Percentiles rank a stretch among this genome's conserved stretches.
Evolutionary conservation across 768 basidiomycete species (phyloP).

Genomic region (Mycena maculata): DNA sequence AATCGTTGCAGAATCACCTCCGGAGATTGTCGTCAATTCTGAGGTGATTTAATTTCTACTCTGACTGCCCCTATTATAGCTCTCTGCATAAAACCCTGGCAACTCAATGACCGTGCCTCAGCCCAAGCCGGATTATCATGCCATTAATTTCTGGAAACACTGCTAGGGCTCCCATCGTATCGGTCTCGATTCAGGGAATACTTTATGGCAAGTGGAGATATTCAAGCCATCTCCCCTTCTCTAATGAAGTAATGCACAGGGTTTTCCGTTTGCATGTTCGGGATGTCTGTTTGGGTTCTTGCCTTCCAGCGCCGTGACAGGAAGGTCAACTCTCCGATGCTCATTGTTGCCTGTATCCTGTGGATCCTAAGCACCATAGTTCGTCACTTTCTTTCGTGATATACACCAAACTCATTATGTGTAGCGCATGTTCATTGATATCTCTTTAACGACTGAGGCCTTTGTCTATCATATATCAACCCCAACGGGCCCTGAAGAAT

Average conservation of each 20-base stretch:
- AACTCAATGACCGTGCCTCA: not conserved
- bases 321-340: not conserved
- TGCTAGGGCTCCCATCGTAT: not conserved
- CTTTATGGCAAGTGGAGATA: not conserved
- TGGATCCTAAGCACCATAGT: slow-evolving; percentile 8
- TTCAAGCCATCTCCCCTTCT: not conserved
- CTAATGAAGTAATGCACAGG: not conserved
- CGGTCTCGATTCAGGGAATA: not conserved
- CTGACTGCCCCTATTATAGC: no score
- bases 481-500: not conserved
- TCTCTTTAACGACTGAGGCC: not conserved
- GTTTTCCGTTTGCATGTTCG: slow-evolving; percentile 10
- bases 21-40: no score
- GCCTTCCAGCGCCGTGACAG: not conserved
- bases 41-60: no score
- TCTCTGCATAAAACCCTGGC: not conserved
- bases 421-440: slow-evolving; percentile 3
- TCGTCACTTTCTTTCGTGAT: not conserved
- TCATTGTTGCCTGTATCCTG: not conserved
- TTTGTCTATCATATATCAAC: not conserved
- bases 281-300: slow-evolving; percentile 5
- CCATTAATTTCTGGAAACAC: not conserved
- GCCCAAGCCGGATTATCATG: not conserved
- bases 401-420: not conserved
- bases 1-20: no score